Base-by-base conservation (phyloP, 257 asterid species). In the Primulina eburnea region DNA sequence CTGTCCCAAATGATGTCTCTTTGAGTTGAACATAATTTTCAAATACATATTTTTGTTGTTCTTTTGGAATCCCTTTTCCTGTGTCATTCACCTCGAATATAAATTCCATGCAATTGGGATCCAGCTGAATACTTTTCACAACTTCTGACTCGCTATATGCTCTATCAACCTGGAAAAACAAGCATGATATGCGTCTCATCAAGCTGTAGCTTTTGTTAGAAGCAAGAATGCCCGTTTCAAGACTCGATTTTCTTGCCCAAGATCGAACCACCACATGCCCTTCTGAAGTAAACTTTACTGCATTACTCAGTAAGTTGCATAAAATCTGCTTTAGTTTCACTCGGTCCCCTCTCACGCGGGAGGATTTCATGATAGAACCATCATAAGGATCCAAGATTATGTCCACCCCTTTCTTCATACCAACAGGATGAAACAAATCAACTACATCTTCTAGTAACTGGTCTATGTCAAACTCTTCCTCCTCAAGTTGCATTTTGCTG, bases 1-100 rank as follows among this genome's bases (percentile, higher is more conserved):
- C 81, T 35, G 83, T 80, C 37, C 82, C 87, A 8, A 29, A 8
- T 14, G 81, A 81, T 1, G 79, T 78, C 64, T 86, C 97, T 60
- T 79, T 86, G 26, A 90, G 92, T 74, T 88, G 98, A 52, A 90
- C 87, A 66, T 86, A 92, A 77, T 92, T 90, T 73, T 90, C 95
- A 59, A 92, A 92, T 30, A 92, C 87, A 14, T 82, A 77, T 34
- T 73, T 80, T 1, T 81, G 83, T 77, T 78, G 81, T 82, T 86
- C 97, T 73, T 78, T 89, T 0, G 92, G 97, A 60, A 92, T 92
- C 61, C 96, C 95, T 71, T 73, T 80, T 12, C 96, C 96, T 1
- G 95, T 90, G 74, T 92, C 97, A 53, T 76, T 82, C 40, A 92
- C 95, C 75, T 92, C 96, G 62, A 92, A 88, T 62, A 71, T 17